These are phyloP conservation scores for Collybia sordida DNA, from an alignment of 768 basidiomycete species.

Conservation along the genomic window DNA sequence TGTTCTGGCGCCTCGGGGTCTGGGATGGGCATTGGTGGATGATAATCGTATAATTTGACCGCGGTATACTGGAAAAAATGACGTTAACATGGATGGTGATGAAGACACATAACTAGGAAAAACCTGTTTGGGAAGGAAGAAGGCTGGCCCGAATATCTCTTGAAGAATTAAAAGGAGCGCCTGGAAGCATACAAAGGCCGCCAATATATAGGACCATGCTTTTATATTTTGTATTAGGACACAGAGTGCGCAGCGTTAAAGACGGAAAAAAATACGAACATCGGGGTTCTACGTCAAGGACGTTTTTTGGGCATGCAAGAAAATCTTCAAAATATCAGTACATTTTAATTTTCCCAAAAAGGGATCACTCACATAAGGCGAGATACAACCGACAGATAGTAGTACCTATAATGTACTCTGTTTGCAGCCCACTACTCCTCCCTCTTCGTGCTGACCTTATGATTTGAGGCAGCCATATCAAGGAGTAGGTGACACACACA, in stretches of 20 bases:
- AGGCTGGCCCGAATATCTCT: constrained; percentile 73
- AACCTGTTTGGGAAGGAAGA: constrained; percentile 78
- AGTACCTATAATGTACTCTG: constrained; percentile 76
- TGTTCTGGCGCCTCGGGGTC: constrained; percentile 77
- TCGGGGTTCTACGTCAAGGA: constrained; percentile 76
- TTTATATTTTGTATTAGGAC: neutral
- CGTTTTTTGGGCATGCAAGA: constrained; percentile 80
- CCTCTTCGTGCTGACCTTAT: constrained; percentile 71
- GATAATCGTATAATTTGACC: constrained; percentile 77
- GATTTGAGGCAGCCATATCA: constrained; percentile 87
- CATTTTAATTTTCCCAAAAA: neutral
- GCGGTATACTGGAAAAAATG: constrained; percentile 48
- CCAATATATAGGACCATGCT: constrained; percentile 70
- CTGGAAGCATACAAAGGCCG: constrained; percentile 61
- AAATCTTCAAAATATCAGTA: constrained; percentile 55
- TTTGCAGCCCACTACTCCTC: constrained; percentile 64
- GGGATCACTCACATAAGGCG: constrained; percentile 63
- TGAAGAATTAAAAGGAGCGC: constrained; percentile 66
- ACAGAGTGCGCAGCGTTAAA: constrained; percentile 3
- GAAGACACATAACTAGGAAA: constrained; percentile 17
- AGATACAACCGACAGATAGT: constrained; percentile 69
- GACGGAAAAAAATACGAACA: constrained; percentile 41
- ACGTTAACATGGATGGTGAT: constrained; percentile 1
- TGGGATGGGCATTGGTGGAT: constrained; percentile 70
- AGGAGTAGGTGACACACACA: constrained; percentile 68